Conservation (phyloP, 2,329 filamentous ascomycete genomes). For the Botrytis sinoallii region DNA sequence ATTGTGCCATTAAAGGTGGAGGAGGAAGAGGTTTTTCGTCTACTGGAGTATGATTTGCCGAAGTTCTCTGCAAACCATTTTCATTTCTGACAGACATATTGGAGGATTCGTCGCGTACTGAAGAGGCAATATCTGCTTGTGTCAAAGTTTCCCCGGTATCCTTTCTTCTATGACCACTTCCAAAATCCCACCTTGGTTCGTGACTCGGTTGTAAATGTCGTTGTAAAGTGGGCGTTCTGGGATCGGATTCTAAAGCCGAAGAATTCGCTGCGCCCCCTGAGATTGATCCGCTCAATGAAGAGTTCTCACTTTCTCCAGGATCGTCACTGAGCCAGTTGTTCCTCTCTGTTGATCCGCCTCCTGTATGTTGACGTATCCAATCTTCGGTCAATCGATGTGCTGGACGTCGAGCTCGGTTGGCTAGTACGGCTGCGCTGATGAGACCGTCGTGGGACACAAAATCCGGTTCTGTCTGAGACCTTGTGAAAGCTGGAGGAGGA, state of each 20-base stretch:
- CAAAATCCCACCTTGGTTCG: slow-evolving; percentile 22
- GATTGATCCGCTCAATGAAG: slow-evolving; percentile 67
- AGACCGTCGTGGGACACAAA: slow-evolving; percentile 38
- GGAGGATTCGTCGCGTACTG: slow-evolving; percentile 6
- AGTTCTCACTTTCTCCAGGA: slow-evolving; percentile 68
- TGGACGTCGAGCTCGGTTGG: slow-evolving; percentile 59
- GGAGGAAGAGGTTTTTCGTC: slow-evolving; percentile 43
- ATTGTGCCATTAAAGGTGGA: slow-evolving; percentile 29
- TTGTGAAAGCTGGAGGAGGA: slow-evolving; percentile 46
- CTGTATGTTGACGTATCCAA: slow-evolving; percentile 81
- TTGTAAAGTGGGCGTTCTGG: slow-evolving; percentile 37
- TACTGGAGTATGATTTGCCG: slow-evolving; percentile 26
- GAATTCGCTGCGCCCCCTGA: slow-evolving; percentile 50
- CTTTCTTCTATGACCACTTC: slow-evolving; percentile 35
- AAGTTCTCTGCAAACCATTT: slow-evolving; percentile 26
- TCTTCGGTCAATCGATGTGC: slow-evolving; percentile 70
- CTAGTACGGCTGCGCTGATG: slow-evolving; percentile 55
- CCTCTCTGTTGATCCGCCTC: slow-evolving; percentile 66
- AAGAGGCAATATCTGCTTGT: slow-evolving; percentile 33
- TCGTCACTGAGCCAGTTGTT: slow-evolving; percentile 84
- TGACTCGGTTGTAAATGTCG: slow-evolving; percentile 31
- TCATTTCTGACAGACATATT: slow-evolving; percentile 31
- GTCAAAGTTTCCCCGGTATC: slow-evolving; percentile 37
- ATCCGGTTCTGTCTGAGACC: slow-evolving; percentile 41
- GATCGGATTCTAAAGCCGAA: slow-evolving; percentile 35